Evolutionary conservation across 2,329 filamentous ascomycete genomes (phyloP), one percentile per base, ranked within the genome.

Genomic region (Fusarium ambrosium): DNA sequence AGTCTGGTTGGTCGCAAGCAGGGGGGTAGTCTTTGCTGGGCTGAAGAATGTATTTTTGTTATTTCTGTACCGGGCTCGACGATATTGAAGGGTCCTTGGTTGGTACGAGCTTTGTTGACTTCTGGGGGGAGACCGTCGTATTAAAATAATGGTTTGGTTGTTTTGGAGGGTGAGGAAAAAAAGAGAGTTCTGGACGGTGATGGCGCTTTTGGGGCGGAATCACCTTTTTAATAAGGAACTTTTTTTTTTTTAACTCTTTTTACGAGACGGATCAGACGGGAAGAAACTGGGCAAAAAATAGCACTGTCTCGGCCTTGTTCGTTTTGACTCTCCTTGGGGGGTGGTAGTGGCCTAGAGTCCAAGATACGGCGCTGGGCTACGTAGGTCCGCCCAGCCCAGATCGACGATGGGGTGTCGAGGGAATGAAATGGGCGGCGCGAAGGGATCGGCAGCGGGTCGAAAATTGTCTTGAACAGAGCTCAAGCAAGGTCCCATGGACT

Each of bases 351-450:
- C 43, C 22, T 16, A 16, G 37, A 43, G 36, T 39, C 64, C 64
- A 72, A 63, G 34, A 55, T 39, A 41, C 36, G 34, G 41, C 32
- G 29, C 24, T n/a, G 39, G n/a, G 18, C n/a, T 63, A 63, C 64
- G 68, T 69, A 74, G 58, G 27, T 27, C 60, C 65, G 51, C 59
- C 34, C 37, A 71, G 64, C 71, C 43, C 45, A 24, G 64, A 74
- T 74, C 72, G 72, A 74, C 69, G 72, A 74, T 74, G 69, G 20
- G 41, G 41, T 72, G 53, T 74, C 68, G 64, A 74, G 41, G 36
- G 8, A 69, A 32, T 32, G 32, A 32, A 32, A 32, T 32, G 8
- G 20, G 72, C 68, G 68, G 68, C 70, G 68, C 72, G 72, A 58
- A 74, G 48, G 55, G 71, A 74, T 74, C 71, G 68, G 72, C 72